Percentiles rank a stretch among this genome's conserved stretches.
Conservation (phyloP, 1,139 yeast species). For the Lodderomyces theae region DNA sequence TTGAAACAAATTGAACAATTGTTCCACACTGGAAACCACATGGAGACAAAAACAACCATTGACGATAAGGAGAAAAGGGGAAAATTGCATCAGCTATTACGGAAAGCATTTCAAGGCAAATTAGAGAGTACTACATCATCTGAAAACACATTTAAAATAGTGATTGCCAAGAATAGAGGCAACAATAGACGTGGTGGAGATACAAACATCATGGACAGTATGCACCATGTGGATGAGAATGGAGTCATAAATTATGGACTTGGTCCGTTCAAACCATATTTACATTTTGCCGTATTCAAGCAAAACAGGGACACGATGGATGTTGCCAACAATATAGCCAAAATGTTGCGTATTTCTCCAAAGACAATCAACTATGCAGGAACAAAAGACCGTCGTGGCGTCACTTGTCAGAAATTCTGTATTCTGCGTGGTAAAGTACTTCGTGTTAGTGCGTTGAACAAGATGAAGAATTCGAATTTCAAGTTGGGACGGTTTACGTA, state of each 20-base stretch:
- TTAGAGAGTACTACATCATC: constrained; percentile 78
- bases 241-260: constrained; percentile 54
- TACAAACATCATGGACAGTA: constrained; percentile 38
- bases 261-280: constrained; percentile 64
- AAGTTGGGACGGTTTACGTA: constrained; percentile 77
- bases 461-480: constrained; percentile 64
- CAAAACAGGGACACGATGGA: constrained; percentile 98
- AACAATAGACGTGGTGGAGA: constrained; percentile 20
- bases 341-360: constrained; percentile 69
- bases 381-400: constrained; percentile 95
- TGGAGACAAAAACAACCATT: constrained; percentile 58
- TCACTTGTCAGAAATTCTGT: constrained; percentile 82
- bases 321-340: constrained; percentile 71
- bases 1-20: constrained; percentile 53
- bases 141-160: constrained; percentile 61
- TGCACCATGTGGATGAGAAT: constrained; percentile 49
- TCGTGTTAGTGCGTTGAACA: constrained; percentile 73
- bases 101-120: constrained; percentile 70
- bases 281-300: constrained; percentile 82
- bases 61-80: constrained; percentile 73
- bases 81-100: constrained; percentile 67
- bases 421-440: constrained; percentile 72
- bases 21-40: constrained; percentile 54
- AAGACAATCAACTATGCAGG: constrained; percentile 82
- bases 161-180: constrained; percentile 39